phyloP scores from a whole-genome alignment of 441 rosid species.

The Erodium chrysanthum region DNA sequence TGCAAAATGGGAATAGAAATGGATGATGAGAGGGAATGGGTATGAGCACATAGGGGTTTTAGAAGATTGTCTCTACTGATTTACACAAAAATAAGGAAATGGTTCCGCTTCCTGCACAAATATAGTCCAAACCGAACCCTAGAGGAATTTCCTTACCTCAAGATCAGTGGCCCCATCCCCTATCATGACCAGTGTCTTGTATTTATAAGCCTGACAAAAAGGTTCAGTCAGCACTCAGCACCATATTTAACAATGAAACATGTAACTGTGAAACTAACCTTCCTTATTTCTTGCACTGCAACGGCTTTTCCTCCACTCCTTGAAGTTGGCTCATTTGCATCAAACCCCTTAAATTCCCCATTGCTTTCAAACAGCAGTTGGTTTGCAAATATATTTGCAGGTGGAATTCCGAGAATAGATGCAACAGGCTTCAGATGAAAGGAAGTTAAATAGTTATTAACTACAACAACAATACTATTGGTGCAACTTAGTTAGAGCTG shows the following conservation, averaged over 20 bases:
- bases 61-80: background rate
- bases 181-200: constrained; percentile 72
- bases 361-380: constrained; percentile 57
- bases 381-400: constrained; percentile 78
- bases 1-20: background rate
- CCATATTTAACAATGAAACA: constrained; percentile 10
- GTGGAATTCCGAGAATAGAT: constrained; percentile 71
- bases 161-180: constrained; percentile 98
- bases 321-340: constrained; percentile 81
- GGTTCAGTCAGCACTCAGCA: constrained; percentile 20
- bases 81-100: background rate
- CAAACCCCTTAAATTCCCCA: constrained; percentile 77
- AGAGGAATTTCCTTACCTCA: constrained; percentile 39
- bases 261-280: constrained; percentile 35
- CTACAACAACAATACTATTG: constrained; percentile 1
- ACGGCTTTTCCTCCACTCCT: constrained; percentile 94
- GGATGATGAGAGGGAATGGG: background rate
- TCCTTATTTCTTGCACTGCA: constrained; percentile 78
- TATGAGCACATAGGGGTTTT: too few species aligned
- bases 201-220: constrained; percentile 46
- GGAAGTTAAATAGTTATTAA: constrained; percentile 10
- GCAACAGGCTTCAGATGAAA: constrained; percentile 64
- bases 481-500: background rate
- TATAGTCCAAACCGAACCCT: background rate
- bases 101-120: background rate